These are phyloP conservation scores for Fusarium scirpi DNA, from an alignment of 2,329 filamentous ascomycete species.

Conservation along the genomic window DNA sequence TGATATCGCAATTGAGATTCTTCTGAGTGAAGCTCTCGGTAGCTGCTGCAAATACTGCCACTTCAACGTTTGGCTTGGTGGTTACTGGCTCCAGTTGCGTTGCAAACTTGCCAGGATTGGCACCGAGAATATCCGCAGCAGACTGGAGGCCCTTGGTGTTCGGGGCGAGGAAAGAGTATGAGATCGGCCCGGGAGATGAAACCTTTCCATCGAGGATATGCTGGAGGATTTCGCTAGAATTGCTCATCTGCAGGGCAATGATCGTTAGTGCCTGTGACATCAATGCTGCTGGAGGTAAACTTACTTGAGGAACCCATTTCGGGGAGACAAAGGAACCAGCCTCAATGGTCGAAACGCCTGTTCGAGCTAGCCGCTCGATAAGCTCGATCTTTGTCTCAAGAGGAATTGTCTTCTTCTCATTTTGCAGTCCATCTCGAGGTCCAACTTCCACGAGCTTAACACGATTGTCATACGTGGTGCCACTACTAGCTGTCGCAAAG, in stretches of 20 bases:
- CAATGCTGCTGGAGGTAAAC: constrained; percentile 9
- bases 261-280: constrained; percentile 22
- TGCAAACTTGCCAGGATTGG: constrained; percentile 62
- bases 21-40: constrained; percentile 83
- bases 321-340: constrained; percentile 85
- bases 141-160: constrained; percentile 79
- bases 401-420: constrained; percentile 79
- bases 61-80: constrained; percentile 68
- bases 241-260: constrained; percentile 73
- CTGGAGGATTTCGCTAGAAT: constrained; percentile 79
- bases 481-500: constrained; percentile 56
- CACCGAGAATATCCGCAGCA: constrained; percentile 66
- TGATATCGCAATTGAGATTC: constrained; percentile 85
- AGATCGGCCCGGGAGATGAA: constrained; percentile 66
- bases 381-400: constrained; percentile 81
- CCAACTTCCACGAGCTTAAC: constrained; percentile 84
- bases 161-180: constrained; percentile 84
- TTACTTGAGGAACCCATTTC: constrained; percentile 85
- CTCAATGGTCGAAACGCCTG: constrained; percentile 80
- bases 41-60: constrained; percentile 85
- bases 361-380: constrained; percentile 74
- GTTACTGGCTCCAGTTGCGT: constrained; percentile 61
- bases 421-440: constrained; percentile 87
- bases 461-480: constrained; percentile 54
- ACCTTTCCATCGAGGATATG: constrained; percentile 72